Base-by-base conservation (phyloP, 768 basidiomycete genomes). In the Phanerodontia chrysosporium region DNA sequence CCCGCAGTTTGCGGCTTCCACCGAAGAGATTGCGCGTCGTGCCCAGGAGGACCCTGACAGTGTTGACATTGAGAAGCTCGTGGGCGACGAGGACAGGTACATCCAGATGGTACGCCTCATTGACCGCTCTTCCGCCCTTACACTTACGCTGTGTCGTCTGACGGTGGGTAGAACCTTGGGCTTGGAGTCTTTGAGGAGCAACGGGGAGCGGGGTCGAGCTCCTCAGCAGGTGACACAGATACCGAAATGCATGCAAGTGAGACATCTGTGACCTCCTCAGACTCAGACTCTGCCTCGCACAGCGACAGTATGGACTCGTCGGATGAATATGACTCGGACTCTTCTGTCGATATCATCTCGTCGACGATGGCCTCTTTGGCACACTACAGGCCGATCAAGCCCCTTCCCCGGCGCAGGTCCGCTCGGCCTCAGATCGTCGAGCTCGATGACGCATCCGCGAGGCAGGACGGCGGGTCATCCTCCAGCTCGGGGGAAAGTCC, bases 51-150 rank as follows among this genome's bases (percentile, higher is more conserved):
- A 85, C 59, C 86, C 84, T 1, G 66, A 69, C 18, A 85, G 83
- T 63, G 73, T 90, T n/a, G 83, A 90, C 65, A 88, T 91, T 42
- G 89, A 91, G 69, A 77, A 85, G 58, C 64, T 90, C 24, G 16
- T 42, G 10, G 72, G 74, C 7, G 75, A 73, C 22, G 73, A 73
- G 18, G 49, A 42, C 35, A 35, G 36, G 28, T 63, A 63, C 45
- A 60, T 63, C 24, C 49, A 60, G 45, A 63, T 63, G 62, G 62
- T 63, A 22, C 39, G 56, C 49, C 29, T 45, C 21, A 18, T 42
- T 28, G 10, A 21, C 54, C 48, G 39, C 29, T 39, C 36, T 53
- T 12, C 52, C 52, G 21, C 45, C 45, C 49, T 12, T 28, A 18
- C 22, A 53, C 52, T 53, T 27, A 53, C 52, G 35, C 36, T 13